phyloP scores from a whole-genome alignment of 1,139 yeast species.

The Hyphopichia burtonii region DNA sequence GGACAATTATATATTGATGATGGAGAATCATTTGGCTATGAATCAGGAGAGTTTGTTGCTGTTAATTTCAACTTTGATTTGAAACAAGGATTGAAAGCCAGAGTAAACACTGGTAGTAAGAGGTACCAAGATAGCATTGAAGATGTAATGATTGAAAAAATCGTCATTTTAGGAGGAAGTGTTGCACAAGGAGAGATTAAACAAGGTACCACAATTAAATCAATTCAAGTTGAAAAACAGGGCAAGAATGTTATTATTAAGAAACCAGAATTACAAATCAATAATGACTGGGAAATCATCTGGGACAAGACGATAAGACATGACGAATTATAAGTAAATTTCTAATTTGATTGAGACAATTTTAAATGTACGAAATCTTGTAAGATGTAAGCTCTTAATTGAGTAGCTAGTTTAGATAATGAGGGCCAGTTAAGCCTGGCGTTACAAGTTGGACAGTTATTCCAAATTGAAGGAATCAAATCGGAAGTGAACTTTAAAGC shows the following conservation, averaged over 20 bases:
- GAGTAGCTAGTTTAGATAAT: conserved; percentile 35
- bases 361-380: conserved; percentile 7
- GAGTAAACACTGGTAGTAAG: conserved; percentile 1
- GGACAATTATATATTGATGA: conserved; percentile 74
- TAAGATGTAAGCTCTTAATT: conserved; percentile 19
- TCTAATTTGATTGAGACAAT: neutral
- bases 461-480: conserved; percentile 35
- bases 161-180: conserved; percentile 50
- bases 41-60: conserved; percentile 46
- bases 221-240: conserved; percentile 20
- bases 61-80: conserved; percentile 29
- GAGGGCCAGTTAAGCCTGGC: conserved; percentile 39
- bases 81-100: conserved; percentile 8
- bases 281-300: conserved; percentile 49
- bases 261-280: conserved; percentile 53
- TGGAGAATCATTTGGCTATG: conserved; percentile 69
- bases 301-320: conserved; percentile 15
- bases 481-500: conserved; percentile 14
- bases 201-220: conserved; percentile 37
- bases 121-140: conserved; percentile 14
- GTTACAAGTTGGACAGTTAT: conserved; percentile 41
- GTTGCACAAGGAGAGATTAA: conserved; percentile 14
- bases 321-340: conserved; percentile 24
- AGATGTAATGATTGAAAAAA: conserved; percentile 51
- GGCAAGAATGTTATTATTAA: conserved; percentile 36